A percentile compares a stretch with the other conserved stretches of the same genome.
These are phyloP conservation scores for Rhododendron williamsianum DNA, from an alignment of 148 eudicot species.

Conservation along the genomic window DNA sequence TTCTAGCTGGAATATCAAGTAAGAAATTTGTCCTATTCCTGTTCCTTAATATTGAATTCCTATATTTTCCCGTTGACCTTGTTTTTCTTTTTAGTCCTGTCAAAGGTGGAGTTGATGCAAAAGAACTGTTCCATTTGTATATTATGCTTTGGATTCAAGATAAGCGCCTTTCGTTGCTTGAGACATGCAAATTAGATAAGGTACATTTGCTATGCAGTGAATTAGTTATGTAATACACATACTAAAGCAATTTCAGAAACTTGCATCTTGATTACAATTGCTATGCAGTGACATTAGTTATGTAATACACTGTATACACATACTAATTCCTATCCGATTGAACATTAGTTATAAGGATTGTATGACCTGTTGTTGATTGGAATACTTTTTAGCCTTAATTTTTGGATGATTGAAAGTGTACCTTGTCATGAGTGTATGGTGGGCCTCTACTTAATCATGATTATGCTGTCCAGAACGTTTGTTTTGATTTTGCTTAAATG, in stretches of 20 bases:
- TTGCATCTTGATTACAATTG: not conserved
- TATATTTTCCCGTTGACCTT: not conserved
- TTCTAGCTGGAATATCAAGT: constrained; percentile 70
- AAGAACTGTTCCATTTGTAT: constrained; percentile 80
- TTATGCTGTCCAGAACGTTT: not conserved
- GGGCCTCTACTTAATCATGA: not conserved
- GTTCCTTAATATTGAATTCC: not conserved
- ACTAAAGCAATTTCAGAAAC: not conserved
- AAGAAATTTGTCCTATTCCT: constrained; percentile 1
- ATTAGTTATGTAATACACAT: not conserved
- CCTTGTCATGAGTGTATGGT: not conserved
- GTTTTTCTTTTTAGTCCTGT: constrained; percentile 43
- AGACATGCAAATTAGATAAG: constrained; percentile 78
- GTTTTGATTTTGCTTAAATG: not conserved
- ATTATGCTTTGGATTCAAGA: constrained; percentile 85
- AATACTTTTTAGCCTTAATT: not conserved
- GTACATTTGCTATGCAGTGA: constrained; percentile 22
- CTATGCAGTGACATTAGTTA: too few relatives aligned
- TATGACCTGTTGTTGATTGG: not conserved
- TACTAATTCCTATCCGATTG: not conserved
- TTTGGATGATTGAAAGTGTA: not conserved
- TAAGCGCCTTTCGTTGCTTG: constrained; percentile 72
- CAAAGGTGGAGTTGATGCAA: constrained; percentile 90
- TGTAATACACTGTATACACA: too few relatives aligned
- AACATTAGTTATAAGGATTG: not conserved